Evolutionary conservation across 2,329 filamentous ascomycete genomes (phyloP).

Genomic region (Penicillium sp.): DNA sequence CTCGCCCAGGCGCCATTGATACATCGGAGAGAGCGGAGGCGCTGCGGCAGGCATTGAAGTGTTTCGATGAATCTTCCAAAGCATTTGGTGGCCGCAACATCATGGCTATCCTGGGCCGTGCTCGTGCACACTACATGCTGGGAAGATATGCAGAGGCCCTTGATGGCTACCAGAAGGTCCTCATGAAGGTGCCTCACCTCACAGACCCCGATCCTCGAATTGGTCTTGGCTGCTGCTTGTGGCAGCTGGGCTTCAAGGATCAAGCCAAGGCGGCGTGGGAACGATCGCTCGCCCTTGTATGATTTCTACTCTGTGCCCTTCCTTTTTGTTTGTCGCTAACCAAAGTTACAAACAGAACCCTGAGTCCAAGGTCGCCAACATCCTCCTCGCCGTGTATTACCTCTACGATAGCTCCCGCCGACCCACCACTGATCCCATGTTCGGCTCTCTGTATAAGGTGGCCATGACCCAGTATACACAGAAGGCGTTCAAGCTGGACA

Average conservation of each 20-base stretch:
- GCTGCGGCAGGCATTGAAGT: constrained; percentile 80
- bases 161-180: constrained; percentile 78
- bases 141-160: constrained; percentile 83
- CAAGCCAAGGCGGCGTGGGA: constrained; percentile 91
- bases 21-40: constrained; percentile 71
- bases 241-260: constrained; percentile 92
- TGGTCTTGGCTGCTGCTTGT: constrained; percentile 94
- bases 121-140: constrained; percentile 80
- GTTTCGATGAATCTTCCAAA: constrained; percentile 89
- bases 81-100: constrained; percentile 84
- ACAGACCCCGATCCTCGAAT: constrained; percentile 93
- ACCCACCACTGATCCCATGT: constrained; percentile 78
- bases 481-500: constrained; percentile 89
- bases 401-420: constrained; percentile 82
- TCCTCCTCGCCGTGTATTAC: constrained; percentile 85
- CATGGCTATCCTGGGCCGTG: constrained; percentile 86
- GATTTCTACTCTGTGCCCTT: neutral
- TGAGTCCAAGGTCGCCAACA: constrained; percentile 84
- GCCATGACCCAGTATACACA: constrained; percentile 94
- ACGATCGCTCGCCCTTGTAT: constrained; percentile 73
- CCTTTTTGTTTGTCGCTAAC: neutral
- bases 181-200: constrained; percentile 81
- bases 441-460: constrained; percentile 81
- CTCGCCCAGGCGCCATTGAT: constrained; percentile 62
- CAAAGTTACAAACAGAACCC: constrained; percentile 51